Conservation (phyloP, 371 early-diverging fungal species). For the Lichtheimia corymbifera region DNA sequence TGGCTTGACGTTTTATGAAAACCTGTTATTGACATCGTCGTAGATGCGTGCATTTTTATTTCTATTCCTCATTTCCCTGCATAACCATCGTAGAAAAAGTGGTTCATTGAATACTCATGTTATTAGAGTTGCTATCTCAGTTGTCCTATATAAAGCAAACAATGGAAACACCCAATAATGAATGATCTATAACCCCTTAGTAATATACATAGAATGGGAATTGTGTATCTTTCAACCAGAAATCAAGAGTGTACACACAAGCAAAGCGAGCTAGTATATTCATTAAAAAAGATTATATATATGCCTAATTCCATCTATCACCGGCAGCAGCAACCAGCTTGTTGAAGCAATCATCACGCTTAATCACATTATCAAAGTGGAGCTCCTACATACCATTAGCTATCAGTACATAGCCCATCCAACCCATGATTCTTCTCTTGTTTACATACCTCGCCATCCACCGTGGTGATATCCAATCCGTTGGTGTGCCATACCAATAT, state of each 20-base stretch:
- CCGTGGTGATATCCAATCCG: conserved; percentile 30
- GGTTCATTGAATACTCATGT: no score
- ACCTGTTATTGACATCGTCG: conserved; percentile 47
- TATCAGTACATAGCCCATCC: no score
- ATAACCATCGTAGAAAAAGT: no score
- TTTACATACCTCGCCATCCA: conserved; percentile 25
- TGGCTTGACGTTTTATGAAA: conserved; percentile 82
- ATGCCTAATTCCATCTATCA: conserved; percentile 15
- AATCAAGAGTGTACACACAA: no score
- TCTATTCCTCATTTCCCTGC: no score
- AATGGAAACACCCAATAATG: not conserved
- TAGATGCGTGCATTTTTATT: no score
- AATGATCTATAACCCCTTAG: not conserved
- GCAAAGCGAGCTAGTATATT: no score
- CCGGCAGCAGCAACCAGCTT: conserved; percentile 33
- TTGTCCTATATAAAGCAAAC: no score
- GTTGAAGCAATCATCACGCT: conserved; percentile 47
- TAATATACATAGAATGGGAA: no score
- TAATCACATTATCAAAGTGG: conserved; percentile 38
- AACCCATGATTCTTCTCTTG: not conserved
- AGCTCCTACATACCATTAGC: conserved; percentile 14
- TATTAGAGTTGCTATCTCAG: no score
- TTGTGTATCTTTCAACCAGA: no score
- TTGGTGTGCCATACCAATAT: conserved; percentile 38
- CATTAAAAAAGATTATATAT: no score